Evolutionary conservation across 805 yeast genomes (phyloP), one percentile per base, ranked within the genome.

Genomic region (Saccharomycopsis babjevae): DNA sequence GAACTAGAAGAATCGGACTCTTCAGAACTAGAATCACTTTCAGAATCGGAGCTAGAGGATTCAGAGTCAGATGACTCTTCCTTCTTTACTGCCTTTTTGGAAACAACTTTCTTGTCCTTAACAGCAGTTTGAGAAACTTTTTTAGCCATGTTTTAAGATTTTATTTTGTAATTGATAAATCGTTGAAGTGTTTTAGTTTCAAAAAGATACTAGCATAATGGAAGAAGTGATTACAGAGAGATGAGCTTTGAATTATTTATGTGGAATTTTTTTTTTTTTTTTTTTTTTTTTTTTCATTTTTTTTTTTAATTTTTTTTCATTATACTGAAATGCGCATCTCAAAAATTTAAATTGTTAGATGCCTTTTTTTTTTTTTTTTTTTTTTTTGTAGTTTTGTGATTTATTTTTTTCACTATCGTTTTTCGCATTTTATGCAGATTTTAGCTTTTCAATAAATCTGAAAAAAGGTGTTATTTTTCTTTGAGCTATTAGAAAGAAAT

Each of bases 11-110:
- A 60, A 42, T 54, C 52, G 50, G 59, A 58, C 59, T 66, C 65
- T 30, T 61, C 65, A 42, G 68, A 66, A 46, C 66, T 70, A 11
- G 73, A 69, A 39, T 65, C 66, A 25, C 70, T 67, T 25, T 67
- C 69, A n/a, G 74, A 69, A 52, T 68, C 72, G 46, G 75, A 68
- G 34, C 64, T 68, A 20, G 71, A 68, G 34, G 70, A 64, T 30
- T 67, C 69, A 46, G 66, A 62, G 28, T 59, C 65, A n/a, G 67
- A 64, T 20, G 50, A 42, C 59, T 56, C 50, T 15, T 58, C 57
- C 25, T 52, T 64, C 50, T 39, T 56, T 57, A 46, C 57, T 32
- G n/a, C 59, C 54, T 57, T 58, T 58, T 56, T 59, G n/a, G 38
- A 38, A 18, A 18, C 59, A 43, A 22, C 57, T 50, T 43, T 54